Percentiles rank a stretch among this genome's conserved stretches.
phyloP scores from a whole-genome alignment of 805 yeast species.

The Teunomyces panamensis region DNA sequence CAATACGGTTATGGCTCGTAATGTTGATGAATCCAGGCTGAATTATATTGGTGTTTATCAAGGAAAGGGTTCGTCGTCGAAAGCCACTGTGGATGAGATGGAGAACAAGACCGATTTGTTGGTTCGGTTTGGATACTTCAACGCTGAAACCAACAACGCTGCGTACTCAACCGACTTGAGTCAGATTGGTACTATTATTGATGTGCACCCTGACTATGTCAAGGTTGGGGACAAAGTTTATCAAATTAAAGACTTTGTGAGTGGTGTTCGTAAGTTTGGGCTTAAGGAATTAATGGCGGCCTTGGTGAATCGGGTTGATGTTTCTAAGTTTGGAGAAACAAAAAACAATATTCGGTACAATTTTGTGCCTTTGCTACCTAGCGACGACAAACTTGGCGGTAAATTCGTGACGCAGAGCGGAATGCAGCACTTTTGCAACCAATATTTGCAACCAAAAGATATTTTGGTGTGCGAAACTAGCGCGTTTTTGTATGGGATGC shows the following conservation, averaged over 20 bases:
- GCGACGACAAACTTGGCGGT: conserved; percentile 7
- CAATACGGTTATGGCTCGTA: conserved; percentile 66
- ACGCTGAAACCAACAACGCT: conserved; percentile 31
- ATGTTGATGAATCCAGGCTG: conserved; percentile 67
- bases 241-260: conserved; percentile 16
- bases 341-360: conserved; percentile 16
- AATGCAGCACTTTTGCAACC: conserved; percentile 33
- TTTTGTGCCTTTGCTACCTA: conserved; percentile 7
- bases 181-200: conserved; percentile 26
- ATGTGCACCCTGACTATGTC: conserved; percentile 42
- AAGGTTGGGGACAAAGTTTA: conserved; percentile 29
- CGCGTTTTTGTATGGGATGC: conserved; percentile 72
- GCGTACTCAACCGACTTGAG: conserved; percentile 18
- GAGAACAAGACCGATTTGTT: conserved; percentile 61
- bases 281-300: conserved; percentile 31
- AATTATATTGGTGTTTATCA: conserved; percentile 70
- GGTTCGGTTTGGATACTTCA: conserved; percentile 64
- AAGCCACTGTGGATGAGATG: conserved; percentile 16
- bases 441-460: conserved; percentile 56
- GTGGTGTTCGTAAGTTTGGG: conserved; percentile 26
- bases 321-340: background rate
- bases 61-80: conserved; percentile 49
- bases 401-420: conserved; percentile 28
- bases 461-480: conserved; percentile 80
- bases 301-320: conserved; percentile 14